Evolutionary conservation across 768 basidiomycete species (phyloP).

Genomic region (Trametes meyenii): DNA sequence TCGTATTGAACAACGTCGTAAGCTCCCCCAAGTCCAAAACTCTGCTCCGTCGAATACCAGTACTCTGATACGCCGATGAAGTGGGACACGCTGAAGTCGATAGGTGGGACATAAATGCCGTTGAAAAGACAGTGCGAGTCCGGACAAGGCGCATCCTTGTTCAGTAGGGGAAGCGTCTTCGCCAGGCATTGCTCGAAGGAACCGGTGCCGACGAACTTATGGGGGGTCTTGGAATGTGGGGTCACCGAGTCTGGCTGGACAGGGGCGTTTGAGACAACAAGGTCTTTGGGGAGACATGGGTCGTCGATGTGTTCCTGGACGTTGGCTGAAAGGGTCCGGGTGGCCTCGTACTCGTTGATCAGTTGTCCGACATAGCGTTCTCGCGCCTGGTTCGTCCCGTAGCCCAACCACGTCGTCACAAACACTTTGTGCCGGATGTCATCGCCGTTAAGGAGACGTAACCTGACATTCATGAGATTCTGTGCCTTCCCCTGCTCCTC

Average conservation of each 20-base stretch:
- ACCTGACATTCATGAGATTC: constrained; percentile 75
- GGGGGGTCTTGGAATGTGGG: constrained; percentile 52
- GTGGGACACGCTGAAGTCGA: constrained; percentile 89
- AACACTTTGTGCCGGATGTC: constrained; percentile 93
- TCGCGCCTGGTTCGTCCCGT: constrained; percentile 96
- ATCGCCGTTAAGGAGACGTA: constrained; percentile 81
- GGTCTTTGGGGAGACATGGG: constrained; percentile 85
- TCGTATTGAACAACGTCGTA: constrained; percentile 98
- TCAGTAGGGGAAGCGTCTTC: constrained; percentile 74
- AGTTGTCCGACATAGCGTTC: constrained; percentile 84
- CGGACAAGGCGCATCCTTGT: constrained; percentile 81
- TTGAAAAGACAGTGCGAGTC: constrained; percentile 91
- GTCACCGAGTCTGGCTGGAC: constrained; percentile 44
- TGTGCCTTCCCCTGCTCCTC: constrained; percentile 56
- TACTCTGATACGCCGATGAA: constrained; percentile 99
- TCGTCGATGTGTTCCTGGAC: constrained; percentile 59
- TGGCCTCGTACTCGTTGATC: constrained; percentile 58
- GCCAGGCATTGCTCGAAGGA: constrained; percentile 85
- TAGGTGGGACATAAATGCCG: constrained; percentile 90
- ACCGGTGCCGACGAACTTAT: constrained; percentile 80
- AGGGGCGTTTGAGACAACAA: constrained; percentile 60
- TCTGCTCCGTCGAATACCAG: constrained; percentile 98
- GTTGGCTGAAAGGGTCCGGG: constrained; percentile 28
- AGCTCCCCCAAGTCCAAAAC: constrained; percentile 91
- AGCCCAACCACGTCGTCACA: constrained; percentile 98